A percentile compares a stretch with the other conserved stretches of the same genome.
Conservation (phyloP, 2,329 filamentous ascomycete genomes). For the Decorospora gaudefroyi region DNA sequence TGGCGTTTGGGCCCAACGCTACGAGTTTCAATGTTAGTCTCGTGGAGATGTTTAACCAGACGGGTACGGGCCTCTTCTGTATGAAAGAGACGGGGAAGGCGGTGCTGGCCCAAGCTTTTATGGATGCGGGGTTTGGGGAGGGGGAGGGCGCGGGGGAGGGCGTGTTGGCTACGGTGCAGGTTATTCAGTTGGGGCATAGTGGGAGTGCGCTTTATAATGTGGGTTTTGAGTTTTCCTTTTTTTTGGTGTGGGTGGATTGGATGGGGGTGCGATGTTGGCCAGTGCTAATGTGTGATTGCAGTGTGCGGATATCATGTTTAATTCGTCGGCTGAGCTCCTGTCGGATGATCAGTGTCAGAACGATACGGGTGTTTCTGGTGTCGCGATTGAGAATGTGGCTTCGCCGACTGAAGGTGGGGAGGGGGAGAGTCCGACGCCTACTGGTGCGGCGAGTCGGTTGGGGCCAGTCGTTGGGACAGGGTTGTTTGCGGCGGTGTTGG, state of each 20-base stretch:
- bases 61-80: constrained; percentile 55
- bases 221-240: constrained; percentile 11
- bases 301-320: constrained; percentile 54
- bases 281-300: constrained; percentile 24
- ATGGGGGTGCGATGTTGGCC: not conserved
- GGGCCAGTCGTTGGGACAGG: constrained; percentile 24
- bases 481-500: constrained; percentile 26
- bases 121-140: constrained; percentile 30
- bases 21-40: constrained; percentile 54
- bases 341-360: constrained; percentile 48
- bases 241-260: too few relatives aligned
- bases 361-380: constrained; percentile 47
- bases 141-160: constrained; percentile 40
- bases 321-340: constrained; percentile 45
- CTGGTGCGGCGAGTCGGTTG: constrained; percentile 20
- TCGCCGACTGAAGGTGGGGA: not conserved
- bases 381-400: constrained; percentile 31
- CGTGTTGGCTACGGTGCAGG: constrained; percentile 51
- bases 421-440: not conserved
- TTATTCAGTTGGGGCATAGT: constrained; percentile 50
- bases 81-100: constrained; percentile 45
- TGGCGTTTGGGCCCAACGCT: constrained; percentile 50
- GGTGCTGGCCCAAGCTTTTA: constrained; percentile 32
- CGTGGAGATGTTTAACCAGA: constrained; percentile 54
- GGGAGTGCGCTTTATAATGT: constrained; percentile 54